Evolutionary conservation across 2,329 filamentous ascomycete genomes (phyloP), one percentile per base, ranked within the genome.

Genomic region (Ophioceras dolichostomum): DNA sequence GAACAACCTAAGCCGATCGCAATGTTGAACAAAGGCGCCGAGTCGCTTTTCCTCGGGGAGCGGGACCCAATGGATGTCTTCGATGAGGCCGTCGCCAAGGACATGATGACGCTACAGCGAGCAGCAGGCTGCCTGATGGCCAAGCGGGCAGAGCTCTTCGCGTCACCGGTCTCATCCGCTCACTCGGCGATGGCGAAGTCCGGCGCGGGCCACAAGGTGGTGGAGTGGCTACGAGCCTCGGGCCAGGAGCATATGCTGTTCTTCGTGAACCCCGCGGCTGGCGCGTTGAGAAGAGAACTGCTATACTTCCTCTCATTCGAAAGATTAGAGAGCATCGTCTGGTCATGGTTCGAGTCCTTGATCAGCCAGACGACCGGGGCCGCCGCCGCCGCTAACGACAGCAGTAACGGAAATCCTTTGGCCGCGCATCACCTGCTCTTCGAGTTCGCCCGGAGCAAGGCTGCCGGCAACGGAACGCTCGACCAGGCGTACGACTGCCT

Each of bases 281-380:
- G n/a, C n/a, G n/a, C 31, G 41, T 46, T 33, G 7, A 2, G 19
- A 20, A n/a, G 10, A 20, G 17, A 43, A 12, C 51, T 77, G 3
- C 45, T 65, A 6, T 61, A 60, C 1, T 74, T 75, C 47, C 52
- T 76, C 40, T 58, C 71, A 5, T 64, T 65, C 7, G 71, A 76
- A 45, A 61, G 59, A 3, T 51, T 69, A 18, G 68, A 76, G 13
- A 60, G 62, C 6, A 51, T 69, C 0, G 59, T 60, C 3, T 76
- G 70, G 70, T 53, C 51, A 16, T 77, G 73, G 73, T 53, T 74
- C 8, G n/a, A n/a, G n/a, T n/a, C n/a, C n/a, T n/a, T n/a, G n/a
- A n/a, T n/a, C n/a, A n/a, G n/a, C n/a, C n/a, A n/a, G n/a, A n/a
- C n/a, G 5, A 30, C 12, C 12, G 28, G 28, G 13, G n/a, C 17